Conservation (phyloP, 2,329 filamentous ascomycete genomes). For the Aspergillus sp. region DNA sequence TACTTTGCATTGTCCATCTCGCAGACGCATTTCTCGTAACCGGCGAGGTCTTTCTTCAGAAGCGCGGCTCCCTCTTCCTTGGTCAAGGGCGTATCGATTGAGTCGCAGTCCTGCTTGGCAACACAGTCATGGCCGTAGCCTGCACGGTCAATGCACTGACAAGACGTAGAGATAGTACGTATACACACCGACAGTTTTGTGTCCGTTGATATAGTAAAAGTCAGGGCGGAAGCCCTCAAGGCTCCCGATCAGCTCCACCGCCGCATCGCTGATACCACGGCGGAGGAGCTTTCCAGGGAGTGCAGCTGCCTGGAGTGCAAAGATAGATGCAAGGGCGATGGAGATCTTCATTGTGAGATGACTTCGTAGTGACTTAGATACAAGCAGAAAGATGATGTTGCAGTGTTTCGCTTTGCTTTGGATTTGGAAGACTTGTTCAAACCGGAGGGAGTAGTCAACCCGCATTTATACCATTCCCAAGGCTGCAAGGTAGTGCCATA, state of each 20-base stretch:
- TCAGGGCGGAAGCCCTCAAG: conserved; percentile 2
- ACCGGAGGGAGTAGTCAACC: no score
- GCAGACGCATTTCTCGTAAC: conserved; percentile 3
- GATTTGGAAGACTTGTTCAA: background rate
- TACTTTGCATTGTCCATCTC: conserved; percentile 1
- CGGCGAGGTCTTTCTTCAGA: conserved; percentile 3
- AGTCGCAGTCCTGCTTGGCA: conserved; percentile 4
- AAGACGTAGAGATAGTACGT: background rate
- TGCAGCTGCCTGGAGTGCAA: background rate
- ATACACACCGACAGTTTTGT: conserved; percentile 5
- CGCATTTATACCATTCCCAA: no score
- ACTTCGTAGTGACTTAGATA: background rate
- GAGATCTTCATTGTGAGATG: conserved; percentile 6
- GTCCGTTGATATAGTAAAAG: conserved; percentile 5
- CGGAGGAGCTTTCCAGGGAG: background rate
- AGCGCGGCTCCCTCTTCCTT: background rate
- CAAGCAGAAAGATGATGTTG: background rate
- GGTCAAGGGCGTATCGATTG: background rate
- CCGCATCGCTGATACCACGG: conserved; percentile 1
- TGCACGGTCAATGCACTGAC: background rate
- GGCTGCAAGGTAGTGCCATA: no score
- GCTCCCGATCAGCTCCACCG: conserved; percentile 1
- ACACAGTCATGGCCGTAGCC: conserved; percentile 6
- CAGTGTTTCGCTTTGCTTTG: background rate
- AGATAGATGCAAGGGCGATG: background rate